Evolutionary conservation across 441 rosid genomes (phyloP).

Genomic region (Gossypium trilobum): DNA sequence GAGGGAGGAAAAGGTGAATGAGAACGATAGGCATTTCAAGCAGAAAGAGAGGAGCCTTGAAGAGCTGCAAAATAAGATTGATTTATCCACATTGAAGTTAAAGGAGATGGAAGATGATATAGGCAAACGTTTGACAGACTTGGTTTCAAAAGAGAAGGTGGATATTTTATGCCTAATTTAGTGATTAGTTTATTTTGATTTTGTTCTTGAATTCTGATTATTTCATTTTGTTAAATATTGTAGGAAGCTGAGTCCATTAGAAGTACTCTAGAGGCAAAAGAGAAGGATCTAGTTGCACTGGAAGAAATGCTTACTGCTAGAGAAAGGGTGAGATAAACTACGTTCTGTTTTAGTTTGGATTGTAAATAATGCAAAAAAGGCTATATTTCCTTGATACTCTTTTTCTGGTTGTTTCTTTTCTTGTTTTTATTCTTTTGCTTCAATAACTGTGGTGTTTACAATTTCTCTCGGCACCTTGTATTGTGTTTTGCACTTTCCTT

Average conservation of each 20-base stretch:
- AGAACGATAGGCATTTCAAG: constrained; percentile 38
- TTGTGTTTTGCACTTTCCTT: not conserved
- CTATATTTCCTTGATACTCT: not conserved
- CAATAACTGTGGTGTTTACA: not conserved
- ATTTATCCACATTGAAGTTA: constrained; percentile 37
- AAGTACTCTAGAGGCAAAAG: constrained; percentile 40
- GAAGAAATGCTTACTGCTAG: constrained; percentile 57
- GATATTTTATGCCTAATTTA: constrained; percentile 14
- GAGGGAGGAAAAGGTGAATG: constrained; percentile 45
- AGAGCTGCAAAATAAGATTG: constrained; percentile 44
- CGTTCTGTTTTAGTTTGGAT: not conserved
- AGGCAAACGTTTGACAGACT: constrained; percentile 36
- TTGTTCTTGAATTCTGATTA: constrained; percentile 1
- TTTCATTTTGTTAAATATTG: constrained; percentile 16
- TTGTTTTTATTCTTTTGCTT: not conserved
- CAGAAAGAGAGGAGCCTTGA: constrained; percentile 47
- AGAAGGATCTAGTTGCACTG: constrained; percentile 42
- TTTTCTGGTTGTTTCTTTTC: not conserved
- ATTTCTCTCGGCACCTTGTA: not conserved
- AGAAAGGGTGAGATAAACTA: constrained; percentile 50
- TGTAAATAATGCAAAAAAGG: not conserved
- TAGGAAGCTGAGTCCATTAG: constrained; percentile 45
- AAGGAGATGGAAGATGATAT: constrained; percentile 48
- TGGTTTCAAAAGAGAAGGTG: constrained; percentile 60
- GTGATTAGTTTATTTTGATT: not conserved